Evolutionary conservation across 202 grass and related monocot genomes (phyloP), one percentile per base, ranked within the genome.

Genomic region (Eragrostis tef): DNA sequence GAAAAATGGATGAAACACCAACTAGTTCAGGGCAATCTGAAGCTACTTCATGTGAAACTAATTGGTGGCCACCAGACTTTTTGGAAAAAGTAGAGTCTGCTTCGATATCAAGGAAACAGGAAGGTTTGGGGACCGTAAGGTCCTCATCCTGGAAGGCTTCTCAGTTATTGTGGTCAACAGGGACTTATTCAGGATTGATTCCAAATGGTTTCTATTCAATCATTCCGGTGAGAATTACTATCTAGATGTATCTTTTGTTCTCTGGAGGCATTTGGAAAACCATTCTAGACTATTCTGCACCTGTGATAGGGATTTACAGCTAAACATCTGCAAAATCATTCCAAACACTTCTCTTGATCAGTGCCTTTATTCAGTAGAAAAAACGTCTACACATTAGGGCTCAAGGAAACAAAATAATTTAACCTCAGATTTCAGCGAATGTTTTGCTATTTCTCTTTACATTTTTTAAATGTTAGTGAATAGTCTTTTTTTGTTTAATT

Each of bases 131-230:
- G n/a, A 65, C 79, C 64, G 51, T 66, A 79, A 89, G 88, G 82
- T 81, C 75, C 49, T 81, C 85, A 77, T 90, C 87, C 21, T 88
- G 82, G 86, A 89, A 85, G 83, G 93, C 96, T 88, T 96, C 93
- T 89, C 90, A 99, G 70, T 89, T 88, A 77, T 79, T 99, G 78
- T 99, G 96, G 96, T 96, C 93, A 43, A 85, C 86, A 79, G 96
- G 96, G 81, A 81, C 85, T 63, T 93, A 90, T 84, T 90, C 96
- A 76, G 88, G 88, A 41, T 65, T 83, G 41, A 96, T 99, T 67
- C 96, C 96, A 36, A 96, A 99, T 87, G 96, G 96, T 79, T 99
- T 99, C 83, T 99, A 93, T 89, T 99, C 96, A 44, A 94, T 99
- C 60, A 96, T 96, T 41, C 93, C 90, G 46, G 96, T 99, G 77